Base-by-base conservation (phyloP, 306 rosid genomes). In the Abrus pulchellus region DNA sequence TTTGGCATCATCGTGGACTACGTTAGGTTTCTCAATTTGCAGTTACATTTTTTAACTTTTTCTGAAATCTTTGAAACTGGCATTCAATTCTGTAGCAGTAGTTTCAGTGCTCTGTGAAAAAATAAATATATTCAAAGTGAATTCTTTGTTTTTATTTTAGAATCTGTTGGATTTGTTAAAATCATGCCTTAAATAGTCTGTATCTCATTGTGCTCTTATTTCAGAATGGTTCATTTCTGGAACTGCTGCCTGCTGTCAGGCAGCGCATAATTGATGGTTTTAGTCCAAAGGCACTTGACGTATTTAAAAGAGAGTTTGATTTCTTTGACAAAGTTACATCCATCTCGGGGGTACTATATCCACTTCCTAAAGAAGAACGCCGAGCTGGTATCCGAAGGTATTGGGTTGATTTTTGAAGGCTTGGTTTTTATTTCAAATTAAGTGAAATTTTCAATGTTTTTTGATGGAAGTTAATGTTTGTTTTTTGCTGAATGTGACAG, bases 241-340 rank as follows among this genome's bases (percentile, higher is more conserved):
- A 88, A 47, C 82, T 95, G 79, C 84, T 95, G 73, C 99, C 97
- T 43, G 83, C 80, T 40, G 98, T 95, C 55, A 93, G 91, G 86
- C 92, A 93, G 77, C 96, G 11, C 11, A 90, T 95, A 73, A 82
- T 95, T 85, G 97, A 93, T 74, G 96, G 91, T 71, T 95, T 95
- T 74, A 86, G 59, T 81, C 83, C 89, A 56, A 95, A 89, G 88
- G 99, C 97, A 43, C 90, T 49, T 7, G 98, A 93, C 82, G 5
- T 95, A 63, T 95, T 93, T 77, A 85, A 47, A 49, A 90, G 98
- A 83, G 99, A 95, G 81, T 95, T 95, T 87, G 94, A 93, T 89
- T 95, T 95, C 90, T 93, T 95, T 77, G 98, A 95, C 88, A 91
- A 95, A 90, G 98, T 95, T 83, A 95, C 99, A 43, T 93, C 99